These are phyloP conservation scores for Suhomyces kunorum DNA, from an alignment of 1,139 yeast species.

Conservation along the genomic window DNA sequence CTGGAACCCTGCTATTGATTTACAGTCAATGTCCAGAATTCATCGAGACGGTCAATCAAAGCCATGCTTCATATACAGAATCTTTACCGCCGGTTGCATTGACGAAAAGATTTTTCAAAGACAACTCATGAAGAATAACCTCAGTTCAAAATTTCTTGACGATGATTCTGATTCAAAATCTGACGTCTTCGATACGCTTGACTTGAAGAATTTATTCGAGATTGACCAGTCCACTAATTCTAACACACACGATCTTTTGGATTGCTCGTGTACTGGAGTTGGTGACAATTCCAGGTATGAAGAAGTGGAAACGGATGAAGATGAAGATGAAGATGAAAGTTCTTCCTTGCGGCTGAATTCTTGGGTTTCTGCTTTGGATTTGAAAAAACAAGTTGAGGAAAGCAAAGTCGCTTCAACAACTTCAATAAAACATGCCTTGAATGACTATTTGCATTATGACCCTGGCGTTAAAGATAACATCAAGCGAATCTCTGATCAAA, in stretches of 20 bases:
- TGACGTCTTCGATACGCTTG: conserved; percentile 59
- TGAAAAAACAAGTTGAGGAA: conserved; percentile 35
- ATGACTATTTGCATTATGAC: conserved; percentile 62
- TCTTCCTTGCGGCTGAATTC: conserved; percentile 17
- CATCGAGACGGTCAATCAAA: conserved; percentile 88
- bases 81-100: conserved; percentile 84
- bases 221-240: conserved; percentile 53
- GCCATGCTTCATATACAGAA: conserved; percentile 79
- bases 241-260: conserved; percentile 82
- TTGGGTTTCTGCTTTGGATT: conserved; percentile 58
- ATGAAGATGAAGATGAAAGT: conserved; percentile 15
- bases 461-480: conserved; percentile 28
- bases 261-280: conserved; percentile 65
- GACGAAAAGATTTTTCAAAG: conserved; percentile 96
- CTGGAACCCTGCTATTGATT: conserved; percentile 92
- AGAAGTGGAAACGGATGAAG: conserved; percentile 21
- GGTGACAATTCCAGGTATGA: conserved; percentile 30
- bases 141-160: conserved; percentile 79
- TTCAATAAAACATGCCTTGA: conserved; percentile 56
- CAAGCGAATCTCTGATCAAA: conserved; percentile 14
- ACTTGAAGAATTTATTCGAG: conserved; percentile 74
- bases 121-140: conserved; percentile 80
- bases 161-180: conserved; percentile 36
- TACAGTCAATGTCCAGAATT: conserved; percentile 95
- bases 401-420: conserved; percentile 31